Percentiles rank a stretch among this genome's conserved stretches.
Conservation (phyloP, 2,329 filamentous ascomycete species). For the Paraconiothyrium brasiliense region DNA sequence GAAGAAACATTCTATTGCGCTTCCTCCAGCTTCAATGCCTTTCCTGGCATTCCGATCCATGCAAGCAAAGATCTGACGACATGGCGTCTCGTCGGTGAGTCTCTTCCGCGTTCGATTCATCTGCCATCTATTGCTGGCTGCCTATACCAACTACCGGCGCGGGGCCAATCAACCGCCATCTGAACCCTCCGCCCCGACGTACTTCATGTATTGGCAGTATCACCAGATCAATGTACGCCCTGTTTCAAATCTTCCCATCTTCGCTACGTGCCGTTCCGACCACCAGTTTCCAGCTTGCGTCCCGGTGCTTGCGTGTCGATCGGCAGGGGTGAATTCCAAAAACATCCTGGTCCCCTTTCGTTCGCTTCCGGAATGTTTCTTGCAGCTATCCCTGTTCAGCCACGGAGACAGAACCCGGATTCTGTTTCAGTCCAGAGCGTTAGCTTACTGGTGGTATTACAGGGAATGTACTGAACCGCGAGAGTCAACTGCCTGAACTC, state of each 20-base stretch:
- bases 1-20: slow-evolving; percentile 62
- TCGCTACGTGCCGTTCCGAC: slow-evolving; percentile 5
- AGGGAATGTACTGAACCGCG: slow-evolving; percentile 48
- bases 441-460: slow-evolving; percentile 7
- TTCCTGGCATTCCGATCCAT: slow-evolving; percentile 64
- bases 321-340: slow-evolving; percentile 19
- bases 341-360: slow-evolving; percentile 10
- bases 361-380: slow-evolving; percentile 23
- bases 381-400: slow-evolving; percentile 13
- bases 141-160: slow-evolving; percentile 15
- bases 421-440: neutral
- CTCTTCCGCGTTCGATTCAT: neutral
- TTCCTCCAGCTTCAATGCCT: slow-evolving; percentile 63
- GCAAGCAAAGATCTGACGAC: slow-evolving; percentile 61
- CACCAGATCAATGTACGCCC: neutral
- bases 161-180: slow-evolving; percentile 13
- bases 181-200: slow-evolving; percentile 6
- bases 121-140: neutral
- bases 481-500: slow-evolving; percentile 51
- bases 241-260: slow-evolving; percentile 8
- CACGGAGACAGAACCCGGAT: slow-evolving; percentile 3
- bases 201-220: slow-evolving; percentile 15
- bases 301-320: slow-evolving; percentile 18
- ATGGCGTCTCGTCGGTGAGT: slow-evolving; percentile 58
- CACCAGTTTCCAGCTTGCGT: slow-evolving; percentile 10